A percentile compares a stretch with the other conserved stretches of the same genome.
phyloP scores from a whole-genome alignment of 75 land plant species.

The Picea sitchensis region DNA sequence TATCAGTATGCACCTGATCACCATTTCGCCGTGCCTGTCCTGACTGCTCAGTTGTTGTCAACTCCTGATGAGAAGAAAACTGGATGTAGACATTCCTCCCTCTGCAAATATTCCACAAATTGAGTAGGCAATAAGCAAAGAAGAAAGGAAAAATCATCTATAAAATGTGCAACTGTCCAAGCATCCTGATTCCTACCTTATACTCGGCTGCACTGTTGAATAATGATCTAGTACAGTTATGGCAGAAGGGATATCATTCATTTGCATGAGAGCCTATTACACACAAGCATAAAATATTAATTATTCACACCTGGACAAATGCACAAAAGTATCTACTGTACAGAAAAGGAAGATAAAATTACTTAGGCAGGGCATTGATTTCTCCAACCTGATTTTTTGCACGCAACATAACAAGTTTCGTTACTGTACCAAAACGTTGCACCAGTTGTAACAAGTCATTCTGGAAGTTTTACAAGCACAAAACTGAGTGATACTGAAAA shows the following conservation, averaged over 20 bases:
- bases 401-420: slow-evolving; percentile 86
- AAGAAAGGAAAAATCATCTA: background rate
- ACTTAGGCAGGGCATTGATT: background rate
- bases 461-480: slow-evolving; percentile 31
- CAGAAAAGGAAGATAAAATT: background rate
- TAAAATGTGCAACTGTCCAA: slow-evolving; percentile 1
- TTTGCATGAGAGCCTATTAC: slow-evolving; percentile 89
- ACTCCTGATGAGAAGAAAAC: slow-evolving; percentile 95
- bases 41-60: slow-evolving; percentile 72
- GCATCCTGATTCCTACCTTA: slow-evolving; percentile 44
- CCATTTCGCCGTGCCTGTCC: slow-evolving; percentile 49
- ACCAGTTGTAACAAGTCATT: slow-evolving; percentile 81
- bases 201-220: slow-evolving; percentile 69
- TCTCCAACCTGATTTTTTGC: slow-evolving; percentile 89
- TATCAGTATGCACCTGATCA: slow-evolving; percentile 59
- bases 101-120: slow-evolving; percentile 33
- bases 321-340: background rate
- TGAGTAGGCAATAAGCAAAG: background rate
- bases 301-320: too few relatives aligned
- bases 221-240: slow-evolving; percentile 73
- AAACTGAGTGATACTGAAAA: background rate
- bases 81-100: slow-evolving; percentile 96
- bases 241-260: slow-evolving; percentile 86
- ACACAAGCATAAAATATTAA: background rate
- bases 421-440: slow-evolving; percentile 78